phyloP scores from a whole-genome alignment of 1,284 basidiomycete species.

The Porogramme epimiltina region DNA sequence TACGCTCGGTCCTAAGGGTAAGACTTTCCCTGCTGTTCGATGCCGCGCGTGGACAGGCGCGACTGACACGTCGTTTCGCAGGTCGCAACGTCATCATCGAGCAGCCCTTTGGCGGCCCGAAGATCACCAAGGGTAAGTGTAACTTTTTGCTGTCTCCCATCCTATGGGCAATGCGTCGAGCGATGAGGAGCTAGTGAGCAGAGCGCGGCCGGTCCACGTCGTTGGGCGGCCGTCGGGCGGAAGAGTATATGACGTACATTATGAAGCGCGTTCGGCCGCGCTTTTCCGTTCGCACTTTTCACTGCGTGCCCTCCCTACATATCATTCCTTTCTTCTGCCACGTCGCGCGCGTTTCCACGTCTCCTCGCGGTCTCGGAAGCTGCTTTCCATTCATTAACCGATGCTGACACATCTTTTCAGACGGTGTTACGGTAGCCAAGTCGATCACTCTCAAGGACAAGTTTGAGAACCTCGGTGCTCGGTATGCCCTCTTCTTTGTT shows the following conservation, averaged over 20 bases:
- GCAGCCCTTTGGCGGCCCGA: slow-evolving; percentile 95
- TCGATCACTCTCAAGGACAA: slow-evolving; percentile 95
- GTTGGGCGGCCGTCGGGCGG: no score
- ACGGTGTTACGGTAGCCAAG: slow-evolving; percentile 98
- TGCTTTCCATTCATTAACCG: not conserved
- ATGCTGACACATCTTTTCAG: slow-evolving; percentile 39
- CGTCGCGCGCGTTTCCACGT: no score
- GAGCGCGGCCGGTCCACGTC: no score
- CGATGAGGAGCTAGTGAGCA: no score
- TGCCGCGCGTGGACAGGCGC: not conserved
- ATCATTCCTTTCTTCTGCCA: no score
- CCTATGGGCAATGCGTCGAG: no score
- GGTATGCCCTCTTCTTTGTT: slow-evolving; percentile 50
- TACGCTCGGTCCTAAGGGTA: slow-evolving; percentile 95
- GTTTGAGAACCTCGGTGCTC: slow-evolving; percentile 98
- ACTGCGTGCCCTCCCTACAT: no score
- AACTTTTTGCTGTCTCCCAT: not conserved
- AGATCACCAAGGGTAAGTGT: slow-evolving; percentile 88
- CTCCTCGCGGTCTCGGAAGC: no score
- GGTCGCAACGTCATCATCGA: slow-evolving; percentile 99
- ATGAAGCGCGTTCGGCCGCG: no score
- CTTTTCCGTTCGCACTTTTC: no score
- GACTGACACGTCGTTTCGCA: slow-evolving; percentile 35
- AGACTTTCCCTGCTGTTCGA: slow-evolving; percentile 25
- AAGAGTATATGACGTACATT: no score